Percentiles rank a stretch among this genome's conserved stretches.
phyloP scores from a whole-genome alignment of 495 filamentous ascomycete genomes.

The Podospora sp. region DNA sequence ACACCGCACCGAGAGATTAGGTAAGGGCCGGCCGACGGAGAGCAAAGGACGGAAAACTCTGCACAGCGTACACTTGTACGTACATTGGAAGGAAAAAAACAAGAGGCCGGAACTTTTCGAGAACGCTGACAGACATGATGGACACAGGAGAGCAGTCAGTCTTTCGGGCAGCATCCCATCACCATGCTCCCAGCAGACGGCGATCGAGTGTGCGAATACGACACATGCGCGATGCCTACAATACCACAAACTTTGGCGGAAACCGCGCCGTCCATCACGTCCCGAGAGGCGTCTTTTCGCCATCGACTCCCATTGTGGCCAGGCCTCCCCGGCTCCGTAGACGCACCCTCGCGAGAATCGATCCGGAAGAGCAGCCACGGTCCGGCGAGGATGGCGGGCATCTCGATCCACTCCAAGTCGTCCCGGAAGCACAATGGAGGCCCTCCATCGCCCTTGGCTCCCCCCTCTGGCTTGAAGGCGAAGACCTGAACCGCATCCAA shows the following conservation, averaged over 20 bases:
- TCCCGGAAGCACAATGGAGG: constrained; percentile 21
- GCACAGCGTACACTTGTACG: no score
- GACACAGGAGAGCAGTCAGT: background rate
- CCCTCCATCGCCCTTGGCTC: constrained; percentile 30
- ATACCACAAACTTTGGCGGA: constrained; percentile 17
- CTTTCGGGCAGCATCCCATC: background rate
- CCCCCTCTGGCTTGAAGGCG: constrained; percentile 34
- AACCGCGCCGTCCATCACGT: constrained; percentile 19
- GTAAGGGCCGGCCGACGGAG: background rate
- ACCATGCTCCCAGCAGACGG: background rate
- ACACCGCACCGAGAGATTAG: background rate
- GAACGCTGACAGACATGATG: background rate
- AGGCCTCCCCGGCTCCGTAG: constrained; percentile 15
- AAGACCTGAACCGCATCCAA: constrained; percentile 45
- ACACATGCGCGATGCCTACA: constrained; percentile 6
- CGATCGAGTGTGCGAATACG: background rate
- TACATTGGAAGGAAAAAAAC: background rate
- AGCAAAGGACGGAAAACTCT: background rate
- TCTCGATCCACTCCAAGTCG: background rate
- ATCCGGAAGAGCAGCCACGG: constrained; percentile 7
- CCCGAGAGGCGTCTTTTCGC: background rate
- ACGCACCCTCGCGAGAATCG: constrained; percentile 21
- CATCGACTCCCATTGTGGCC: background rate
- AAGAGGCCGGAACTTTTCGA: background rate
- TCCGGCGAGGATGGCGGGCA: background rate